These are phyloP conservation scores for Salix caprea DNA, from an alignment of 345 rosid species.

Conservation along the genomic window DNA sequence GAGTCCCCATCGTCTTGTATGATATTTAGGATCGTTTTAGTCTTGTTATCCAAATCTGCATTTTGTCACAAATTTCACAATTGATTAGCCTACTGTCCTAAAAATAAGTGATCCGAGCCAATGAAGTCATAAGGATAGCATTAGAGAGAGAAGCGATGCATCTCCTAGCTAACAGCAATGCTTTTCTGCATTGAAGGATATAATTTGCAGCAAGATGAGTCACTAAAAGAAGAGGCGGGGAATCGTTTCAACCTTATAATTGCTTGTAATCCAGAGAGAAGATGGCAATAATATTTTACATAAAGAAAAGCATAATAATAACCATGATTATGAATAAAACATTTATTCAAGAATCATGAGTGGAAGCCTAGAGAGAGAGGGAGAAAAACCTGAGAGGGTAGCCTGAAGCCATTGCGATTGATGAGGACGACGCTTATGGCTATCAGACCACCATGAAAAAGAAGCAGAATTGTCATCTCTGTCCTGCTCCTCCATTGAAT, in stretches of 20 bases:
- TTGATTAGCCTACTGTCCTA: background rate
- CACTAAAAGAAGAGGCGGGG: background rate
- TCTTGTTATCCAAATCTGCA: constrained; percentile 27
- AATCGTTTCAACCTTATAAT: background rate
- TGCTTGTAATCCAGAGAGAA: background rate
- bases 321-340: background rate
- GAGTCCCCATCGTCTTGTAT: constrained; percentile 27
- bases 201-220: background rate
- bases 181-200: background rate
- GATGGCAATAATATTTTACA: background rate
- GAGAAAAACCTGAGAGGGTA: constrained; percentile 33
- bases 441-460: constrained; percentile 38
- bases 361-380: background rate
- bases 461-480: background rate
- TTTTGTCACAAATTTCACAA: background rate
- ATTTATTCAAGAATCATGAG: background rate
- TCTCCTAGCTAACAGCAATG: background rate
- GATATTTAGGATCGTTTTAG: constrained; percentile 5
- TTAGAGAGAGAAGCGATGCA: background rate
- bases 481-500: constrained; percentile 13
- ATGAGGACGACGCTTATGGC: constrained; percentile 34
- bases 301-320: background rate
- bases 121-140: background rate
- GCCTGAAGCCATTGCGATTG: constrained; percentile 50
- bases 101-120: too few species aligned